phyloP scores from a whole-genome alignment of 495 filamentous ascomycete species.

The Friedmanniomyces endolithicus region DNA sequence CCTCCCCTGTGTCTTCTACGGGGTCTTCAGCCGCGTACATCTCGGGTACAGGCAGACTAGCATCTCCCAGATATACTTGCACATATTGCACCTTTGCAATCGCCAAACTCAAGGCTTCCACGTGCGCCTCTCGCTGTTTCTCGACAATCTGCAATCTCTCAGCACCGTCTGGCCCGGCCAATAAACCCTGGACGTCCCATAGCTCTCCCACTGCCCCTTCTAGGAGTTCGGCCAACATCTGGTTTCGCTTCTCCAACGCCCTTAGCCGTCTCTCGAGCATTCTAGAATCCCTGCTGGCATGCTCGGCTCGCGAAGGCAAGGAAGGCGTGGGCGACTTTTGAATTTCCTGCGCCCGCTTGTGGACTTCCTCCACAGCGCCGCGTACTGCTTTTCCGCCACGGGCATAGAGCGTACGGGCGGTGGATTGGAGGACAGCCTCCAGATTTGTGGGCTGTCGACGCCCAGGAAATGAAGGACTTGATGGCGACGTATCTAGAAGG shows the following conservation, averaged over 20 bases:
- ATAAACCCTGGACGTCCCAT: constrained; percentile 36
- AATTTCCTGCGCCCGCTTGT: constrained; percentile 56
- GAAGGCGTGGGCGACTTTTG: constrained; percentile 24
- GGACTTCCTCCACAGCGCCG: constrained; percentile 69
- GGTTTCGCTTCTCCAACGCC: constrained; percentile 56
- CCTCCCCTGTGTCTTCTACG: background rate
- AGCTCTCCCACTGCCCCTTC: constrained; percentile 59
- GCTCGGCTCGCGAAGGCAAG: background rate
- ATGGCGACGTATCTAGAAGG: background rate
- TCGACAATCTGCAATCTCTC: background rate
- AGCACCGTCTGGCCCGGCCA: constrained; percentile 5
- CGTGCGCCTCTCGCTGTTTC: constrained; percentile 12
- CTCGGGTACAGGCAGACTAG: constrained; percentile 43
- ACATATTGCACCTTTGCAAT: constrained; percentile 66
- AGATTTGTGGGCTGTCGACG: constrained; percentile 32
- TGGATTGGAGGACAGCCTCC: constrained; percentile 71
- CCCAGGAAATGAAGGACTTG: background rate
- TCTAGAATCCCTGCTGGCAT: background rate
- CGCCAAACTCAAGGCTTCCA: constrained; percentile 46
- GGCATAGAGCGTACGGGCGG: constrained; percentile 70
- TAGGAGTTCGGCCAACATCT: constrained; percentile 58
- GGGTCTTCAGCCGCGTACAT: background rate
- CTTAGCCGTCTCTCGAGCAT: constrained; percentile 26
- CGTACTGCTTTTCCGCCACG: constrained; percentile 78
- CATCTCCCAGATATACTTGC: constrained; percentile 61